Evolutionary conservation across 345 rosid genomes (phyloP), one percentile per base, ranked within the genome.

Genomic region (Acer campestre): DNA sequence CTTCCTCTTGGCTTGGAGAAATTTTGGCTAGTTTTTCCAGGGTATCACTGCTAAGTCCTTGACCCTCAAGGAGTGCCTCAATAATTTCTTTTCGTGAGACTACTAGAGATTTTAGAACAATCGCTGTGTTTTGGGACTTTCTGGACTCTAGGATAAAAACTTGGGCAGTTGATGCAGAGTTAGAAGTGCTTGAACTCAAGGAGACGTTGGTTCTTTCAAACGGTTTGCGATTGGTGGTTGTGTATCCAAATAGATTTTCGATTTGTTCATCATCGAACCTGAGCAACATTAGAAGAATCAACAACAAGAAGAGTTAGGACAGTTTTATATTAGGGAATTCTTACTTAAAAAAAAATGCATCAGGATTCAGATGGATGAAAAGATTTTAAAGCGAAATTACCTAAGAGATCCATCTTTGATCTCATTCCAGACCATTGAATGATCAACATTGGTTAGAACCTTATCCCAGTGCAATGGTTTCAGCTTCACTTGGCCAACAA

Each of bases 391-490:
- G 66, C 4, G 20, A 27, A 67, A 25, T 61, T 83, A 90, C 92
- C 88, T 86, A 63, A 89, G 77, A 38, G 91, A 88, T 63, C 93
- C 93, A 51, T 89, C 85, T 35, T 84, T 82, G 61, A 91, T 88
- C 79, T 88, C 80, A 83, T 91, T 84, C 95, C 95, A 91, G 51
- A 91, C 93, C 75, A 91, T 71, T 11, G 90, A 91, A 80, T 91
- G 91, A 67, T 91, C 90, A 61, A 82, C 82, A 80, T 83, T 81
- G 46, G 90, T 86, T 17, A 75, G 56, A 44, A 91, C 86, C 79
- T 91, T 91, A 72, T 91, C 95, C 93, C 95, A 88, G 51, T 88
- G 88, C 83, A 91, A 77, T 14, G 93, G 91, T 78, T 85, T 85
- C 53, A 84, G 83, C 84, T 88, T 89, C 81, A 76, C 63, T 8